Percentiles rank a stretch among this genome's conserved stretches.
Conservation (phyloP, 768 basidiomycete genomes). For the Serendipita indica region DNA sequence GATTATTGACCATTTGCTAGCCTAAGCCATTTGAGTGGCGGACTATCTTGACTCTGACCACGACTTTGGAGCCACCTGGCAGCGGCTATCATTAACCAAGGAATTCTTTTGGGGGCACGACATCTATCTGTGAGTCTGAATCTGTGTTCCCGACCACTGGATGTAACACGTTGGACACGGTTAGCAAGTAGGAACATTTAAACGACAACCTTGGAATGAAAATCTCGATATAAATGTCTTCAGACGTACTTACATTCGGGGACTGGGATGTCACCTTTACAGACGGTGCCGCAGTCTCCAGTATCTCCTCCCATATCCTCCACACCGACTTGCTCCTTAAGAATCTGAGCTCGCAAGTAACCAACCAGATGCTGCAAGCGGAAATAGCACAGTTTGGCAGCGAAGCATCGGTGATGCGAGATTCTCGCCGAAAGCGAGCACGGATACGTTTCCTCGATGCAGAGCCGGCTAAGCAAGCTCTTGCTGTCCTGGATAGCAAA, state of each 20-base stretch:
- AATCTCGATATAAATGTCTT: conserved; percentile 6
- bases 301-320: not conserved
- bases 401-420: conserved; percentile 3
- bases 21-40: no score
- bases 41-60: no score
- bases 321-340: conserved; percentile 1
- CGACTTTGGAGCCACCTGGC: no score
- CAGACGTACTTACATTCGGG: conserved; percentile 1
- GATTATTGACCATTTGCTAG: no score
- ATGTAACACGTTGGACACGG: no score
- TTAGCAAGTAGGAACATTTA: no score
- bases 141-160: no score
- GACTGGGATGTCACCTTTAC: conserved; percentile 8
- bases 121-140: no score
- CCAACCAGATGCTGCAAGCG: not conserved
- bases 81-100: no score
- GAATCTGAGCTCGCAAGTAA: not conserved
- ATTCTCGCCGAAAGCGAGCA: not conserved
- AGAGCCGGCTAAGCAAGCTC: not conserved
- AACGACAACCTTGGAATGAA: no score
- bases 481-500: not conserved
- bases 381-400: conserved; percentile 1
- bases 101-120: no score
- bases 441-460: conserved; percentile 4
- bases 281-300: conserved; percentile 6